A percentile compares a stretch with the other conserved stretches of the same genome.
These are phyloP conservation scores for Kluyveromyces wickerhamii DNA, from an alignment of 805 yeast species.

Conservation along the genomic window DNA sequence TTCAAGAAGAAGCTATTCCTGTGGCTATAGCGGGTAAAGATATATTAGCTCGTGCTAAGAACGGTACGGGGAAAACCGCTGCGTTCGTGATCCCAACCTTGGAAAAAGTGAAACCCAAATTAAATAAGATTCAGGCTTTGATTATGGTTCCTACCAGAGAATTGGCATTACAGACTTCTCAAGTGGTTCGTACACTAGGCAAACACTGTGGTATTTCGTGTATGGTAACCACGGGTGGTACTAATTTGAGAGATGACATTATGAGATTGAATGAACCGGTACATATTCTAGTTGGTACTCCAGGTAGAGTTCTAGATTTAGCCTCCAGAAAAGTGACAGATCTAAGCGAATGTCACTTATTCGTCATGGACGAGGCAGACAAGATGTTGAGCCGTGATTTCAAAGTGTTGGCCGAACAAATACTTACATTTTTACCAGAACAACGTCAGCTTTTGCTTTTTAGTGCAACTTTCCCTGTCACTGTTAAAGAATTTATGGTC, in stretches of 20 bases:
- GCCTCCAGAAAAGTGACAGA: conserved; percentile 86
- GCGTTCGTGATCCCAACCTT: conserved; percentile 92
- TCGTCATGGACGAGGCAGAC: conserved; percentile 98
- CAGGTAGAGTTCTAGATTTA: conserved; percentile 93
- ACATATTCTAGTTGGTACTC: conserved; percentile 93
- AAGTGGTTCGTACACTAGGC: conserved; percentile 92
- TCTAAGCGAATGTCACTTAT: conserved; percentile 74
- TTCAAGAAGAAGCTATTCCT: conserved; percentile 95
- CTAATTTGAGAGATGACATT: conserved; percentile 88
- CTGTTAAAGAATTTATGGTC: conserved; percentile 89
- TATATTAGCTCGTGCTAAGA: conserved; percentile 93
- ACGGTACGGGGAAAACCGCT: conserved; percentile 98
- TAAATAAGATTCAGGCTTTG: conserved; percentile 80
- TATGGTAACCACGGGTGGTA: conserved; percentile 99
- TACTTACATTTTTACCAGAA: conserved; percentile 70
- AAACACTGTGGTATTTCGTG: conserved; percentile 87
- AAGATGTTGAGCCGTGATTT: conserved; percentile 91
- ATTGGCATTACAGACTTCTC: conserved; percentile 94
- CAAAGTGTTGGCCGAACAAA: conserved; percentile 77
- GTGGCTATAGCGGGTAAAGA: conserved; percentile 94
- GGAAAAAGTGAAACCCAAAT: conserved; percentile 79
- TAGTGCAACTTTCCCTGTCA: conserved; percentile 93
- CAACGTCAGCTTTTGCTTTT: conserved; percentile 79
- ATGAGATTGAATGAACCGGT: conserved; percentile 88
- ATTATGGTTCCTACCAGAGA: conserved; percentile 97